These are phyloP conservation scores for Tricholoma flavovirens DNA, from an alignment of 768 basidiomycete species.

Conservation along the genomic window DNA sequence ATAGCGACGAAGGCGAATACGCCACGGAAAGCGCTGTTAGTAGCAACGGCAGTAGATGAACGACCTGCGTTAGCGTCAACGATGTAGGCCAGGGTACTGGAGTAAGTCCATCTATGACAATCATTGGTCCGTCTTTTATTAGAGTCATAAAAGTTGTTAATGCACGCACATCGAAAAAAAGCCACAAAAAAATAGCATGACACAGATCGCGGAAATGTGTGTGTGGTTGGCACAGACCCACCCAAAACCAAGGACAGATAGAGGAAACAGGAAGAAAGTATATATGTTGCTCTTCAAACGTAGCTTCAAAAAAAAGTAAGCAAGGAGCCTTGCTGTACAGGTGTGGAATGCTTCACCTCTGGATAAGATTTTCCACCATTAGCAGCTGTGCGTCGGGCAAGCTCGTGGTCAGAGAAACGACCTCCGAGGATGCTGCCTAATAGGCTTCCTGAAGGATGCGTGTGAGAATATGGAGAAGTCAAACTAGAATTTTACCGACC, in stretches of 20 bases:
- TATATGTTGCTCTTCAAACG: constrained; percentile 58
- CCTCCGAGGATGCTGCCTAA: constrained; percentile 41
- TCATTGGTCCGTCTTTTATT: neutral
- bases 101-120: constrained; percentile 45
- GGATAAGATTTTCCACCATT: constrained; percentile 45
- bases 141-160: neutral
- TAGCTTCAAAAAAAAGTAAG: constrained; percentile 31
- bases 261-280: constrained; percentile 56
- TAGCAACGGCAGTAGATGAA: constrained; percentile 68
- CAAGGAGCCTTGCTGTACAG: neutral
- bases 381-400: constrained; percentile 30
- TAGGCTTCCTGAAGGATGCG: constrained; percentile 26
- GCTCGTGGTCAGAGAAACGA: constrained; percentile 37
- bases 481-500: constrained; percentile 33
- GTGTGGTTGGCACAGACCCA: constrained; percentile 67
- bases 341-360: constrained; percentile 47
- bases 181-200: constrained; percentile 67
- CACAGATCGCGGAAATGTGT: constrained; percentile 62
- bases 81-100: constrained; percentile 73
- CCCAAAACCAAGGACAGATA: constrained; percentile 59
- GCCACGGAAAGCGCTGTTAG: constrained; percentile 76
- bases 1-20: constrained; percentile 59
- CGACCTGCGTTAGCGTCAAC: constrained; percentile 84
- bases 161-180: constrained; percentile 64
- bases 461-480: neutral